Conservation (phyloP, 345 rosid species). For the Erucastrum elatum region DNA sequence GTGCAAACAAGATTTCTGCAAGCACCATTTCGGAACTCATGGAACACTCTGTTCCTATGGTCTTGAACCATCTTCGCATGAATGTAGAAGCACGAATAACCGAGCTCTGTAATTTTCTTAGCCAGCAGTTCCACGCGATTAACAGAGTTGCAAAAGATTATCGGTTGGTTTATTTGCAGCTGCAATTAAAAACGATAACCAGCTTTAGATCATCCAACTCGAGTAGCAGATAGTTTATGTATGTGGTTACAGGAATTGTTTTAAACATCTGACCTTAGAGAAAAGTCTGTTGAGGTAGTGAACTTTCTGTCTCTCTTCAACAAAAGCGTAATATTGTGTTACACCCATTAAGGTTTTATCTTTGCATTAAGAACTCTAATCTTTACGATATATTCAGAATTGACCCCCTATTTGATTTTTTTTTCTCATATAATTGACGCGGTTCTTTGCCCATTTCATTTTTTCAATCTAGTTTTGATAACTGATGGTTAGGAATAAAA, state of each 20-base stretch:
- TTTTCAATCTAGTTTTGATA: neutral
- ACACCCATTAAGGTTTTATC: slow-evolving; percentile 65
- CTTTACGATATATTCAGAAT: neutral
- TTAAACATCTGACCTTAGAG: slow-evolving; percentile 67
- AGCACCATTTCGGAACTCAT: slow-evolving; percentile 99
- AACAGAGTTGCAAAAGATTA: slow-evolving; percentile 98
- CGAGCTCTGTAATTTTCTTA: slow-evolving; percentile 99
- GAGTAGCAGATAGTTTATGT: neutral
- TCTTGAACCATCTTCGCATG: slow-evolving; percentile 99
- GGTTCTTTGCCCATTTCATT: neutral
- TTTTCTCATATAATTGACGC: neutral
- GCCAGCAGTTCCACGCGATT: slow-evolving; percentile 97
- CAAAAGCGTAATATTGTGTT: slow-evolving; percentile 96
- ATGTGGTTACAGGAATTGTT: neutral
- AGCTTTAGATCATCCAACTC: slow-evolving; percentile 12
- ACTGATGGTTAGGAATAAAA: neutral
- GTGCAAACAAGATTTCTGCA: slow-evolving; percentile 99
- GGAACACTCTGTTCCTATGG: slow-evolving; percentile 99
- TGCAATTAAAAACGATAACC: slow-evolving; percentile 35
- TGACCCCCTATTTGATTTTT: neutral
- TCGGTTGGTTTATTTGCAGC: slow-evolving; percentile 99
- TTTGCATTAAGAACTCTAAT: neutral
- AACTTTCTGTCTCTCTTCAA: slow-evolving; percentile 99
- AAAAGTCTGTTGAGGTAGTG: slow-evolving; percentile 98
- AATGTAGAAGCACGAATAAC: slow-evolving; percentile 97